These are phyloP conservation scores for Crucihimalaya himalaica DNA, from an alignment of 345 rosid genomes.

Conservation along the genomic window DNA sequence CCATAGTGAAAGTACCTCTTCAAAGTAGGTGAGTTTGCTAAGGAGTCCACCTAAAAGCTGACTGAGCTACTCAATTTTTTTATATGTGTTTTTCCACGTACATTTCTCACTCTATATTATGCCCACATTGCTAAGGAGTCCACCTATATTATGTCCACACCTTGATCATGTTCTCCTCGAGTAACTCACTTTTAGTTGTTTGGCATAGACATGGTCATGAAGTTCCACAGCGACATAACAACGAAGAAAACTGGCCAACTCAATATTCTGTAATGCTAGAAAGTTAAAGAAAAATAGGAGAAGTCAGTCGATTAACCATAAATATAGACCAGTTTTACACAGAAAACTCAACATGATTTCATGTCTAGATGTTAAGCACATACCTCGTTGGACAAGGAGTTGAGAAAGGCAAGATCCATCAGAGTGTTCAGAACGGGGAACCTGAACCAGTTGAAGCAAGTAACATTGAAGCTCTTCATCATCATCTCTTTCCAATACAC, in stretches of 20 bases:
- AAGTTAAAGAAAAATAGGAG: slow-evolving; percentile 39
- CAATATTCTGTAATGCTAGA: slow-evolving; percentile 81
- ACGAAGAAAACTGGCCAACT: slow-evolving; percentile 92
- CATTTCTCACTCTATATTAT: slow-evolving; percentile 91
- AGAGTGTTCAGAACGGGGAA: slow-evolving; percentile 94
- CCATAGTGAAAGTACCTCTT: slow-evolving; percentile 62
- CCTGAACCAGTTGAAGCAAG: slow-evolving; percentile 97
- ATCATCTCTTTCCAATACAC: slow-evolving; percentile 96
- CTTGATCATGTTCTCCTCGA: slow-evolving; percentile 72
- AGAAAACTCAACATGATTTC: too few relatives aligned
- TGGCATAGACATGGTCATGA: slow-evolving; percentile 81
- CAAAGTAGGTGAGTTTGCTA: slow-evolving; percentile 95
- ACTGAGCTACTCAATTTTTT: slow-evolving; percentile 94
- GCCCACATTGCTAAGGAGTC: too few relatives aligned
- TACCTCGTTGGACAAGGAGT: slow-evolving; percentile 92
- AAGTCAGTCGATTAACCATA: slow-evolving; percentile 29
- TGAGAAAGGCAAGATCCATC: slow-evolving; percentile 91
- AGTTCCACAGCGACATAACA: slow-evolving; percentile 97
- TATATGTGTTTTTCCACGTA: slow-evolving; percentile 97
- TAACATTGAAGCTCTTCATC: slow-evolving; percentile 99
- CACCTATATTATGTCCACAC: slow-evolving; percentile 49
- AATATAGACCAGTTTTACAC: neutral
- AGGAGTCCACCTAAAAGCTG: slow-evolving; percentile 96
- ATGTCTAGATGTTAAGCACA: slow-evolving; percentile 36
- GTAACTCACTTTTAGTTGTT: too few relatives aligned